These are phyloP conservation scores for Fusarium abutilonis DNA, from an alignment of 2,329 filamentous ascomycete species.

Conservation along the genomic window DNA sequence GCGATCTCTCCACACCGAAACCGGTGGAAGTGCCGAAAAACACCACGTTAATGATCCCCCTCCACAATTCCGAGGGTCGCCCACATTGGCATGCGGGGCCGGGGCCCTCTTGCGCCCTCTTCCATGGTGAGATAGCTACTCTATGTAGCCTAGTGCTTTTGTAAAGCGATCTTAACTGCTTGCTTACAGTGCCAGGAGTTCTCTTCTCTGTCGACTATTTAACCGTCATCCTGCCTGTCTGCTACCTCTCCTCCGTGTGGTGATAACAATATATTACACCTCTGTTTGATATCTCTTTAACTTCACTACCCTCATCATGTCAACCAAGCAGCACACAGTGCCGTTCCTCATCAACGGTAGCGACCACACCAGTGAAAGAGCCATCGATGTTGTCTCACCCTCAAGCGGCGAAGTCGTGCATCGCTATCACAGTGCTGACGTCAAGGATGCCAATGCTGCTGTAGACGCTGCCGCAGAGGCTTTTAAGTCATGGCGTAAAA, in stretches of 20 bases:
- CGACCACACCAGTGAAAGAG: constrained; percentile 57
- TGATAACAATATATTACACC: background rate
- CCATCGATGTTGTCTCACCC: constrained; percentile 68
- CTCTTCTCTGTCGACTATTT: constrained; percentile 21
- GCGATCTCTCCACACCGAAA: constrained; percentile 9
- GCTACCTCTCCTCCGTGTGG: background rate
- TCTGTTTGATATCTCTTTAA: background rate
- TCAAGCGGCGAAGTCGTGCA: constrained; percentile 62
- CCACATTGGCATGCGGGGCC: constrained; percentile 30
- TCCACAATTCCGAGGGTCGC: constrained; percentile 17
- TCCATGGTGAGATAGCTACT: constrained; percentile 8
- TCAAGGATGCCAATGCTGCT: constrained; percentile 64
- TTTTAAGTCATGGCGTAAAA: constrained; percentile 74
- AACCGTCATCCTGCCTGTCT: constrained; percentile 18
- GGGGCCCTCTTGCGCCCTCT: background rate
- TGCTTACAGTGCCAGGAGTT: background rate
- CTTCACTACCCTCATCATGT: constrained; percentile 26
- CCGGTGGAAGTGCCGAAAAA: constrained; percentile 30
- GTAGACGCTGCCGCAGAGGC: constrained; percentile 68
- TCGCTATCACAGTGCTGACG: constrained; percentile 65
- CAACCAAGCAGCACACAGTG: constrained; percentile 42
- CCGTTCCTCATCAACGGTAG: constrained; percentile 57
- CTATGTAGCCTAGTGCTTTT: background rate
- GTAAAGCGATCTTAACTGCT: background rate
- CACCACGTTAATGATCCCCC: constrained; percentile 28